Conservation (phyloP, 257 asterid species). For the Penstemon eatonii region DNA sequence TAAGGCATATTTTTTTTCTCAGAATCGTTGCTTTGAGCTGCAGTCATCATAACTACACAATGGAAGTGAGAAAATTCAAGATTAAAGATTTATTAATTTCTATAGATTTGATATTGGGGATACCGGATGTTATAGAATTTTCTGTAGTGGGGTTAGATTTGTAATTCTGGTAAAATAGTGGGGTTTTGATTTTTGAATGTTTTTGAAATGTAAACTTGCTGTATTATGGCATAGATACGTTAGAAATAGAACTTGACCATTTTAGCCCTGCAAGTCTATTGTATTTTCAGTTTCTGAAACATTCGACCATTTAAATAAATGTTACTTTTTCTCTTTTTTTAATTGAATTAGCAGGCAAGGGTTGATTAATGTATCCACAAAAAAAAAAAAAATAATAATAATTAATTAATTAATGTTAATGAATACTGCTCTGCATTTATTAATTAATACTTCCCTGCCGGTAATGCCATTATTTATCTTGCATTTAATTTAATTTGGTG, state of each 20-base stretch:
- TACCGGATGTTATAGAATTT: background rate
- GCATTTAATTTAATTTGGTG: no score
- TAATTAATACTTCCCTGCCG: no score
- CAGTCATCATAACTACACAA: constrained; percentile 36
- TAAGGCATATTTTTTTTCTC: constrained; percentile 12
- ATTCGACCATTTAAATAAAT: no score
- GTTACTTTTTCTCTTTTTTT: background rate
- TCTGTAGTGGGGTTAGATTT: constrained; percentile 20
- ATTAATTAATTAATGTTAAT: no score
- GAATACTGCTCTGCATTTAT: no score
- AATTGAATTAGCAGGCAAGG: no score
- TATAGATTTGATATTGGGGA: constrained; percentile 21
- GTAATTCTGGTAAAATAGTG: constrained; percentile 29
- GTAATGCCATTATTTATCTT: no score
- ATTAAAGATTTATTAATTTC: background rate
- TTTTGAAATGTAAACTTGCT: constrained; percentile 50
- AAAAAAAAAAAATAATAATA: no score
- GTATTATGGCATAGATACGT: constrained; percentile 30
- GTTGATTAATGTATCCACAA: no score
- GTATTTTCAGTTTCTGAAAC: background rate
- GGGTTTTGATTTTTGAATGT: constrained; percentile 33
- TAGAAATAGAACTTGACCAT: constrained; percentile 16
- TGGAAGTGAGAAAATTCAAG: background rate
- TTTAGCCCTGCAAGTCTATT: background rate
- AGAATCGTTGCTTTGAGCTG: constrained; percentile 68